Evolutionary conservation across 768 basidiomycete genomes (phyloP).

Genomic region (Tylopilus cervinicoccineus): DNA sequence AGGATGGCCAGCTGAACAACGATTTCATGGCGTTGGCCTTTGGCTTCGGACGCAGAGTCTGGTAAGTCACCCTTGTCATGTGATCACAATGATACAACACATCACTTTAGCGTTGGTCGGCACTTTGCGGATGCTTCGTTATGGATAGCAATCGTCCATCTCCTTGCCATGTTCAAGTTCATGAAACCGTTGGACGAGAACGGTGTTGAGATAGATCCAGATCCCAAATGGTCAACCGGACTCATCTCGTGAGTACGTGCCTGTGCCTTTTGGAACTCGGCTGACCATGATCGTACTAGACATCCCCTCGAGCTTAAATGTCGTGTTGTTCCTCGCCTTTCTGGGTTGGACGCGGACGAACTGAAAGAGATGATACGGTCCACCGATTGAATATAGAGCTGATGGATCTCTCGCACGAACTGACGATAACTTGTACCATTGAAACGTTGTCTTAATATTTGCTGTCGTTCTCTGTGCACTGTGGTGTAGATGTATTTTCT

Average conservation of each 20-base stretch:
- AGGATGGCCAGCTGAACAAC: constrained; percentile 22
- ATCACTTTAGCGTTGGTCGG: constrained; percentile 21
- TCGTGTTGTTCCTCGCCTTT: constrained; percentile 22
- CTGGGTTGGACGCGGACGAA: constrained; percentile 12
- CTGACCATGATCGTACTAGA: constrained; percentile 11
- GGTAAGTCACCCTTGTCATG: constrained; percentile 8
- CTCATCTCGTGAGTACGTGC: constrained; percentile 23
- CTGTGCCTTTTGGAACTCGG: not conserved
- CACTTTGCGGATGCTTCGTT: constrained; percentile 31
- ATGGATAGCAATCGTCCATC: constrained; percentile 30
- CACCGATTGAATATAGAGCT: constrained; percentile 7
- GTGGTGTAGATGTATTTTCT: not conserved
- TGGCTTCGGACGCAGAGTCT: constrained; percentile 30
- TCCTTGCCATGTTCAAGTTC: constrained; percentile 29
- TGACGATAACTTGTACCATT: not conserved
- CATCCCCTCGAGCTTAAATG: constrained; percentile 29
- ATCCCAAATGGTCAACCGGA: constrained; percentile 27
- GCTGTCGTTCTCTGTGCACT: not conserved
- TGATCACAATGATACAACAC: not conserved
- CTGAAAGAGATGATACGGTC: constrained; percentile 13
- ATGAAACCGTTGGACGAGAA: constrained; percentile 26
- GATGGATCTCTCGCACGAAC: not conserved
- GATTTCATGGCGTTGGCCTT: constrained; percentile 23
- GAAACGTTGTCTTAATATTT: not conserved
- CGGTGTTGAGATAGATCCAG: constrained; percentile 23